A percentile compares a stretch with the other conserved stretches of the same genome.
These are phyloP conservation scores for Isabelozyma pseudorhagii DNA, from an alignment of 805 yeast genomes.

Conservation along the genomic window DNA sequence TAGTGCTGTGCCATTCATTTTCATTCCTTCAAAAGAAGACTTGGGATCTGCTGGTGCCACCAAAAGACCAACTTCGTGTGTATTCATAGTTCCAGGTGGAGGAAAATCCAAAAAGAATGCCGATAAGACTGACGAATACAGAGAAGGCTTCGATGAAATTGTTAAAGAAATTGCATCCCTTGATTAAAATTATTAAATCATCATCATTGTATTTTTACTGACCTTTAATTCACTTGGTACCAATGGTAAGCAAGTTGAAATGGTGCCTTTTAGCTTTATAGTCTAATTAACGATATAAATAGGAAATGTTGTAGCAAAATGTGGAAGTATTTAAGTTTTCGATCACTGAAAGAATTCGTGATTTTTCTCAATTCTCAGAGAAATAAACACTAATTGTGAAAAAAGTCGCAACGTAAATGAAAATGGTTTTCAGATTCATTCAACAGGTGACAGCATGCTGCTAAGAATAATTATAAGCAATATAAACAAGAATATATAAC, in stretches of 20 bases:
- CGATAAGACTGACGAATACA: slow-evolving; percentile 73
- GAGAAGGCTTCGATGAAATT: slow-evolving; percentile 88
- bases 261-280: background rate
- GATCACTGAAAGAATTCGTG: too few species aligned
- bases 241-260: background rate
- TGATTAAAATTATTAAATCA: slow-evolving; percentile 4
- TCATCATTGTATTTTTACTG: background rate
- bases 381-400: too few species aligned
- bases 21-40: slow-evolving; percentile 96
- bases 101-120: slow-evolving; percentile 77
- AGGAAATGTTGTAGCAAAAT: background rate
- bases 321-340: too few species aligned
- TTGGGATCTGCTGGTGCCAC: slow-evolving; percentile 99
- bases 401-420: too few species aligned
- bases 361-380: too few species aligned
- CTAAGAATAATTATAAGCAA: too few species aligned
- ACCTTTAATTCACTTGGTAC: background rate
- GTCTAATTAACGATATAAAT: background rate
- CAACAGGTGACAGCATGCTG: too few species aligned
- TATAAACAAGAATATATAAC: too few species aligned
- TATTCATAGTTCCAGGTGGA: slow-evolving; percentile 95
- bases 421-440: too few species aligned
- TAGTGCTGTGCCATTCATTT: slow-evolving; percentile 82
- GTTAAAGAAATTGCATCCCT: slow-evolving; percentile 78
- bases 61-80: slow-evolving; percentile 97